Evolutionary conservation across 257 asterid genomes (phyloP).

Genomic region (Solanum chiquidenum): DNA sequence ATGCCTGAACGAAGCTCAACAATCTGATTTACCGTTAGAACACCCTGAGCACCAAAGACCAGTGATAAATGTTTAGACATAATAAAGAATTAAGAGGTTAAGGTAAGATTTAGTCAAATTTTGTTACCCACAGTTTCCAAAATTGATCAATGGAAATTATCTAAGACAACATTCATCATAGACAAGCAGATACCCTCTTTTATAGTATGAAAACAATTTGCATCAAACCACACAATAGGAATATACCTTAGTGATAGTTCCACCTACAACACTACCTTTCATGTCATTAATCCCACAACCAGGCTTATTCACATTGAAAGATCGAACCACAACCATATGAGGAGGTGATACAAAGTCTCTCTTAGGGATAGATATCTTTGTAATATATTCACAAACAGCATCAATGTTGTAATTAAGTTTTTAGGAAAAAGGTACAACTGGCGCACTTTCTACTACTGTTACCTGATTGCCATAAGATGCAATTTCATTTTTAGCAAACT

Average conservation of each 20-base stretch:
- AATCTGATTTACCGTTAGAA: constrained; percentile 66
- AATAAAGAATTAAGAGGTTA: not conserved
- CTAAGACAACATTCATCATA: no score
- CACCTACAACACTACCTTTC: constrained; percentile 96
- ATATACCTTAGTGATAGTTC: constrained; percentile 76
- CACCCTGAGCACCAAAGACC: constrained; percentile 45
- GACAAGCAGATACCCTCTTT: no score
- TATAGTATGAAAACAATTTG: not conserved
- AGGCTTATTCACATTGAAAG: constrained; percentile 92
- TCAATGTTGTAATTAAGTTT: constrained; percentile 88
- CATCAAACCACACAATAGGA: not conserved
- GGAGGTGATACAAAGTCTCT: constrained; percentile 81
- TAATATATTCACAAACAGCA: constrained; percentile 74
- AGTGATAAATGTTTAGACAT: not conserved
- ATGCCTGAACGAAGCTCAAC: constrained; percentile 38
- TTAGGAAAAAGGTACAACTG: constrained; percentile 83
- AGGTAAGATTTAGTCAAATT: not conserved
- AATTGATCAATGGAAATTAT: not conserved
- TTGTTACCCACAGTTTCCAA: not conserved
- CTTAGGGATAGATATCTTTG: constrained; percentile 79
- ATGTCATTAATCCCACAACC: constrained; percentile 92
- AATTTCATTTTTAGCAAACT: not conserved
- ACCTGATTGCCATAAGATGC: constrained; percentile 32
- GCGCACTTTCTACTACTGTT: constrained; percentile 87
- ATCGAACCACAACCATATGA: constrained; percentile 86